Evolutionary conservation across 169 alveolate species (phyloP), one percentile per base, ranked within the genome.

Genomic region (Babesia sp.): DNA sequence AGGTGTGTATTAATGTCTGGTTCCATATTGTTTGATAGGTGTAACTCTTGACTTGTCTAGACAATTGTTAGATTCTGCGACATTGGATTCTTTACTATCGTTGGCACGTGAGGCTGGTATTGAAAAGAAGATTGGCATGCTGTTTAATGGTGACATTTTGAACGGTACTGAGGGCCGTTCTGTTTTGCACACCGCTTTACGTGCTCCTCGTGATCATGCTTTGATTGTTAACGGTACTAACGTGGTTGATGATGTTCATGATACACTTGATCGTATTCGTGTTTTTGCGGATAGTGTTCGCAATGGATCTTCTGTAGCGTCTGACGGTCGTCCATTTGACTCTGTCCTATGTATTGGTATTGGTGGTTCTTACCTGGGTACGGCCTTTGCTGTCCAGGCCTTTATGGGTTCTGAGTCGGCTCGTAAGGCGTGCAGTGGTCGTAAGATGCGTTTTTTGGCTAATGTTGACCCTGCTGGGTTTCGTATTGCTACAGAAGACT

Each of bases 331-430:
- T 71, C 73, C 91, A 20, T 84, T 97, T 44, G 90, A 85, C 64
- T 94, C 96, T 72, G 85, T 94, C 53, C 84, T 98, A 9, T 94
- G 98, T 46, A 94, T 97, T 68, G 99, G 99, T 60, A 98, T 98
- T 60, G 99, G 99, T 31, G 99, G 99, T n/a, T 93, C 98, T 29
- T 98, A 95, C 91, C 90, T 98, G 41, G 99, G 99, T 8, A 95
- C 97, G 12, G 97, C 93, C 73, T 94, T 93, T 73, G 96, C 95
- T 11, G 91, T 89, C 45, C 97, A 96, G 83, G 98, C 96, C 42
- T 84, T 91, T 26, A 48, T 60, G 76, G 89, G 78, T 8, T 75
- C 58, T 18, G 73, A 31, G 33, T 45, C 33, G 14, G 82, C 85
- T 8, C 44, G 83, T 16, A 51, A n/a, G 41, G 71, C 81, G 1